Conservation (phyloP, 345 rosid genomes). For the Syzygium oleosum region DNA sequence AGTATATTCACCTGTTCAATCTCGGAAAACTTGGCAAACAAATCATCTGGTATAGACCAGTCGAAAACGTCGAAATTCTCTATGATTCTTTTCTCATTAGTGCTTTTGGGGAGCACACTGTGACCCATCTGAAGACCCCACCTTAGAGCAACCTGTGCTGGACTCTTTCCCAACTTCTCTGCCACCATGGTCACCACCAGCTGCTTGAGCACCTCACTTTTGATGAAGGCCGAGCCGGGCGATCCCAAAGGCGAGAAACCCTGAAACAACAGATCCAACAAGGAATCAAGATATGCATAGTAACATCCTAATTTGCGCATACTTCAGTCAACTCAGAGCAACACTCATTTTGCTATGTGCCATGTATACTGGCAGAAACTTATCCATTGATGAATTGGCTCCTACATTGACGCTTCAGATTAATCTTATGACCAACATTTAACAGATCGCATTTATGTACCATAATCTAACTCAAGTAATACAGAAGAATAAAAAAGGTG, state of each 20-base stretch:
- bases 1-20: conserved; percentile 42
- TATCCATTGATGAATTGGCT: neutral
- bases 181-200: conserved; percentile 45
- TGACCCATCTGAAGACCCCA: conserved; percentile 94
- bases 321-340: neutral
- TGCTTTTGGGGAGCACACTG: conserved; percentile 85
- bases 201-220: conserved; percentile 57
- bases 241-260: conserved; percentile 90
- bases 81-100: conserved; percentile 57
- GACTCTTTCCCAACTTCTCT: conserved; percentile 63
- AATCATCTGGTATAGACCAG: conserved; percentile 76
- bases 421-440: neutral
- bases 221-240: conserved; percentile 59
- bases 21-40: conserved; percentile 54
- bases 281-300: neutral
- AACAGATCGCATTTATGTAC: neutral
- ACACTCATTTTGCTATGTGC: neutral
- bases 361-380: neutral
- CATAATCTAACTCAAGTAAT: neutral
- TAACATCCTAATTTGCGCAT: neutral
- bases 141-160: conserved; percentile 80
- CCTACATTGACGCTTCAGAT: neutral
- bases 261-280: conserved; percentile 18
- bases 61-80: conserved; percentile 65
- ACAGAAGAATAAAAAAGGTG: neutral